Evolutionary conservation across 2,329 filamentous ascomycete genomes (phyloP), one percentile per base, ranked within the genome.

Genomic region (Trichoderma sp.): DNA sequence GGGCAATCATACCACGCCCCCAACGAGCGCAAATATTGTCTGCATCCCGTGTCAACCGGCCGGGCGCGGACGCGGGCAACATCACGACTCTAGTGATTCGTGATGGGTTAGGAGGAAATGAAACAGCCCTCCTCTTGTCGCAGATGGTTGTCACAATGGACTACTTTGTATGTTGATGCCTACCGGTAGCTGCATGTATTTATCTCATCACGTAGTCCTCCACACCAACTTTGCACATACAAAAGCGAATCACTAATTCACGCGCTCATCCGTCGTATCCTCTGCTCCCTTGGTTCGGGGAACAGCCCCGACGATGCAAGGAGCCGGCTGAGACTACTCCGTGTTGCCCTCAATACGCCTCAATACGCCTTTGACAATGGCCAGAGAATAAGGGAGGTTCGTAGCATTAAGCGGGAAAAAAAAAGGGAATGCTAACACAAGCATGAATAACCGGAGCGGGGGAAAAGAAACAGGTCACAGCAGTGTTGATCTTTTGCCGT

Each of bases 401-500:
- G 29, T 52, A 34, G 48, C 50, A 54, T 42, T 52, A 61, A 50
- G 58, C 58, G 59, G 39, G 3, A 52, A 34, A 45, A n/a, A 53
- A 3, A 52, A 34, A 45, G 42, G 42, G 42, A 53, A 53, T 19
- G 42, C 27, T 54, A 50, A 50, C 29, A 57, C 22, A 39, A 45
- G 48, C 61, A 39, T 42, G 27, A 34, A 45, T 54, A 65, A n/a
- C 35, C 52, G 52, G 52, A 65, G 61, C 61, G 61, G 61, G 60
- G 61, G 50, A 22, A n/a, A 60, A 5, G 37, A 63, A 29, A 57
- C 52, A 57, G 12, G 61, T 56, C 61, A 56, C 50, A 6, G 48
- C 50, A 34, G 50, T 56, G 61, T 29, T 65, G 61, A 65, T 65
- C 61, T 15, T 57, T 57, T 65, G 52, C 61, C 61, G 27, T 48